phyloP scores from a whole-genome alignment of 148 eudicot genomes.

The Silene latifolia region DNA sequence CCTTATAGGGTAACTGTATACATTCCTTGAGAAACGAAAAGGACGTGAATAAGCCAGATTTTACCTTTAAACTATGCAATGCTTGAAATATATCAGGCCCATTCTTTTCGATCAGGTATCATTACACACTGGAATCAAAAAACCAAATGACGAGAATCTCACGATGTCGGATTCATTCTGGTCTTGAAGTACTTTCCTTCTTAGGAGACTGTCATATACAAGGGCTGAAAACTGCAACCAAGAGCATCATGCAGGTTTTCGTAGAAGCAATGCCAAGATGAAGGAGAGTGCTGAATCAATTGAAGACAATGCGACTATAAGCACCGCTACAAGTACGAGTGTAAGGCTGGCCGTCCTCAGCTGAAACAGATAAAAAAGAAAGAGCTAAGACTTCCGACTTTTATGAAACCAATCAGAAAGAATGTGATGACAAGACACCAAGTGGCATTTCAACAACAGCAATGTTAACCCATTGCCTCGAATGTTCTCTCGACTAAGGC shows the following conservation, averaged over 20 bases:
- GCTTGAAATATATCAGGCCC: not conserved
- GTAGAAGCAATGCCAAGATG: conserved; percentile 44
- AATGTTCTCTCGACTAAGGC: too few species aligned
- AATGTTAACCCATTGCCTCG: too few species aligned
- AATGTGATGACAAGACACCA: not conserved
- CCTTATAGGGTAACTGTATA: not conserved
- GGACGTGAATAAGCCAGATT: not conserved
- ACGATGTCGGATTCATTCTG: not conserved
- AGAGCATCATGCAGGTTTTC: conserved; percentile 33
- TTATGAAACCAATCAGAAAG: not conserved
- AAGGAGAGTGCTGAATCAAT: conserved; percentile 68
- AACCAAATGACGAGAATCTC: not conserved
- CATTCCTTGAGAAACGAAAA: not conserved
- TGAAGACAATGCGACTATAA: conserved; percentile 70
- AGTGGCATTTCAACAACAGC: not conserved
- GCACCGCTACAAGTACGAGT: conserved; percentile 66
- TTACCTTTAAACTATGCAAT: not conserved
- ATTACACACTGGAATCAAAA: not conserved
- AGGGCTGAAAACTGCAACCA: not conserved
- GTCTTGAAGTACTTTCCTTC: not conserved
- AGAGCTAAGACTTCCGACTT: not conserved
- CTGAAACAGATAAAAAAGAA: conserved; percentile 35
- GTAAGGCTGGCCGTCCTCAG: conserved; percentile 75
- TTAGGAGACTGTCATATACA: not conserved
- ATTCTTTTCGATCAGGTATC: not conserved